Conservation (phyloP, 352 stramenopile species). For the Phytopythium aichiense region DNA sequence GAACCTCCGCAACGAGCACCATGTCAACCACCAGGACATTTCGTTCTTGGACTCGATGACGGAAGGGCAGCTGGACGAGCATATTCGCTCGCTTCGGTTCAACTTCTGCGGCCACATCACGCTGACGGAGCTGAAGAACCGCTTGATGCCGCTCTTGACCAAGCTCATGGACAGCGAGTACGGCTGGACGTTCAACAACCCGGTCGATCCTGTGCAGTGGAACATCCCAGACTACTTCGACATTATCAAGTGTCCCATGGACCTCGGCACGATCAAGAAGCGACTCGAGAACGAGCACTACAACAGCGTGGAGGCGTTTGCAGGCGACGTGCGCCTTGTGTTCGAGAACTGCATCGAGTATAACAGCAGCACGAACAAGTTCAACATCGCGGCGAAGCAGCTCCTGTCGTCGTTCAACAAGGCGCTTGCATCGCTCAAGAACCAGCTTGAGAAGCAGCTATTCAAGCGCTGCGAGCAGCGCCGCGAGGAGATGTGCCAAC, state of each 20-base stretch:
- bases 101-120: constrained; percentile 87
- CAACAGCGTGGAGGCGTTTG: constrained; percentile 85
- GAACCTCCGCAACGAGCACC: constrained; percentile 49
- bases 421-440: constrained; percentile 59
- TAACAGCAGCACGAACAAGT: constrained; percentile 89
- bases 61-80: constrained; percentile 79
- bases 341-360: constrained; percentile 90
- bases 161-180: constrained; percentile 89
- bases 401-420: constrained; percentile 76
- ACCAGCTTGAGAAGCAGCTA: constrained; percentile 77
- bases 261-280: constrained; percentile 98
- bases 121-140: constrained; percentile 77
- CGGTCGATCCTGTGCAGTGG: constrained; percentile 94
- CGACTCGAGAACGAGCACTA: constrained; percentile 94
- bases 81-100: constrained; percentile 86
- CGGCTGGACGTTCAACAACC: constrained; percentile 91
- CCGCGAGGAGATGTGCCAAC: constrained; percentile 85
- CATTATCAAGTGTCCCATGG: constrained; percentile 97
- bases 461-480: constrained; percentile 82
- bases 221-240: constrained; percentile 91
- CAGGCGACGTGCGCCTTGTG: constrained; percentile 82
- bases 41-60: constrained; percentile 88
- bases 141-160: constrained; percentile 73
- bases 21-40: constrained; percentile 79
- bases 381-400: constrained; percentile 83